Conservation (phyloP, 2,329 filamentous ascomycete species). For the Apiospora phragmitis region DNA sequence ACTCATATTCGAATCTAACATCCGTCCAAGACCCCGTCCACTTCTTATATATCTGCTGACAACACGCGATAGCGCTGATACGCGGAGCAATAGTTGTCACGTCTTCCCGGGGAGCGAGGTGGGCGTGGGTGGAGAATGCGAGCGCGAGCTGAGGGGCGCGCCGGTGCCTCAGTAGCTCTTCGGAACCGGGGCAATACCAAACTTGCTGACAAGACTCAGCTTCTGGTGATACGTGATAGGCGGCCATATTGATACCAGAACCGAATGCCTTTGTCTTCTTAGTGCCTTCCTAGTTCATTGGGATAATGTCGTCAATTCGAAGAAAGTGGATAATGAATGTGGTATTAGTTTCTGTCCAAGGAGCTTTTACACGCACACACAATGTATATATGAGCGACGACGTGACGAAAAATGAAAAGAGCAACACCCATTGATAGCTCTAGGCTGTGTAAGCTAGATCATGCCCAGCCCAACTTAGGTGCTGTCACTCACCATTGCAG, state of each 20-base stretch:
- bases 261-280: no score
- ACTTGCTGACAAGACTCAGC: background rate
- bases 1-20: background rate
- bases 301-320: no score
- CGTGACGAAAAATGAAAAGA: background rate
- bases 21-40: background rate
- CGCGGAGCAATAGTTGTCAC: background rate
- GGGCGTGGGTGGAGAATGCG: background rate
- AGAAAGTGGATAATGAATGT: background rate
- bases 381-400: background rate
- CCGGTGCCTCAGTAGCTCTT: background rate
- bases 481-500: background rate
- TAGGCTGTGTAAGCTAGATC: background rate
- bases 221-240: background rate
- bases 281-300: background rate
- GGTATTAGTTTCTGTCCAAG: background rate
- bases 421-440: background rate
- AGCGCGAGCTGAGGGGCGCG: background rate
- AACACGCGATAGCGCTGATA: background rate
- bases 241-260: background rate
- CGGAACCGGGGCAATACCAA: background rate
- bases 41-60: background rate
- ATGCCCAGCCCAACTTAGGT: background rate
- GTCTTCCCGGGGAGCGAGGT: background rate
- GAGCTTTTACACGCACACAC: background rate